A percentile compares a stretch with the other conserved stretches of the same genome.
These are phyloP conservation scores for Suhomyces choctaworum DNA, from an alignment of 1,139 yeast species.

Conservation along the genomic window DNA sequence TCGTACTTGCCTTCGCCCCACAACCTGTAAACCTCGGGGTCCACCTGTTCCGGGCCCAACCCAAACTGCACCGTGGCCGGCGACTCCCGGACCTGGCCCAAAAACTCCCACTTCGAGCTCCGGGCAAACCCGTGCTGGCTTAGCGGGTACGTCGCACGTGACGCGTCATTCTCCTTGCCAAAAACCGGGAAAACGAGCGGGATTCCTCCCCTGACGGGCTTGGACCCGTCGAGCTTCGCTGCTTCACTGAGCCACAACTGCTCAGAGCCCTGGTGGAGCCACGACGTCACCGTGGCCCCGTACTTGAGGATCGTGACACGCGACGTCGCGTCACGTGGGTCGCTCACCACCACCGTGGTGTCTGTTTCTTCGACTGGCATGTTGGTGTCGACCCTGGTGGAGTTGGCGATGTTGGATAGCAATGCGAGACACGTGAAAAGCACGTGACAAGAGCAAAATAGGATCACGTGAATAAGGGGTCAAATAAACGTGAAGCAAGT, in stretches of 20 bases:
- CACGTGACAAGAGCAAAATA: no score
- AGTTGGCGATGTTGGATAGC: background rate
- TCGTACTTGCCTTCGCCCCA: conserved; percentile 57
- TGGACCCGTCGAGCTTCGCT: conserved; percentile 85
- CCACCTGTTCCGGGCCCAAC: conserved; percentile 78
- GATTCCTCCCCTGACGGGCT: conserved; percentile 95
- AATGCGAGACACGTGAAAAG: no score
- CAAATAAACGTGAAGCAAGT: background rate
- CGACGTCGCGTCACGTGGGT: conserved; percentile 54
- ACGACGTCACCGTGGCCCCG: conserved; percentile 87
- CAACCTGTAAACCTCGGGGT: conserved; percentile 56
- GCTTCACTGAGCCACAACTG: conserved; percentile 64
- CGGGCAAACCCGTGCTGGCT: conserved; percentile 98
- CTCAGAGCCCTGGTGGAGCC: conserved; percentile 70
- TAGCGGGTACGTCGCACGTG: conserved; percentile 46
- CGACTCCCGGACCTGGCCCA: conserved; percentile 67
- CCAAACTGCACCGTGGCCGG: conserved; percentile 83
- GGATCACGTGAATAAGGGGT: no score
- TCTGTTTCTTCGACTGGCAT: conserved; percentile 69
- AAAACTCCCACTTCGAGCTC: conserved; percentile 84
- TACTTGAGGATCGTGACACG: conserved; percentile 68
- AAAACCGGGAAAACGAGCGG: conserved; percentile 95
- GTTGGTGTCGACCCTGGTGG: background rate
- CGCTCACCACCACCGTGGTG: conserved; percentile 60
- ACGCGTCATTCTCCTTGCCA: conserved; percentile 58